Conservation (phyloP, 768 basidiomycete species). For the Trametes cinnabarina region DNA sequence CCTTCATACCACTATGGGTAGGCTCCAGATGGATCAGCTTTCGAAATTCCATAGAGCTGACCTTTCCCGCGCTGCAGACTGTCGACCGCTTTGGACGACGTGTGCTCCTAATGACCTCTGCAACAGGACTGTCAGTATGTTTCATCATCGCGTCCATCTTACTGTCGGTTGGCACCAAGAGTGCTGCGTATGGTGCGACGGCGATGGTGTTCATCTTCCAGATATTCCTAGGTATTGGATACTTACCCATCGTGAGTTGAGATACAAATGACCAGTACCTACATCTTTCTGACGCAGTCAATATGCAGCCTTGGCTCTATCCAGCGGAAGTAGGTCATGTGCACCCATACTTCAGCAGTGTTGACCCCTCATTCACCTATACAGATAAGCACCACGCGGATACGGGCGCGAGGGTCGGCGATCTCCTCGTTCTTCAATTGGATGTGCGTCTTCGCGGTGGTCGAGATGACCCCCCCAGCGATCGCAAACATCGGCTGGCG, state of each 20-base stretch:
- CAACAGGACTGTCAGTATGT: slow-evolving; percentile 38
- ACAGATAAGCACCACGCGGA: slow-evolving; percentile 40
- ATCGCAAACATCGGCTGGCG: slow-evolving; percentile 44
- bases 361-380: neutral
- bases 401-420: slow-evolving; percentile 35
- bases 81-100: slow-evolving; percentile 42
- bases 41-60: too few species aligned
- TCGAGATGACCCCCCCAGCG: slow-evolving; percentile 42
- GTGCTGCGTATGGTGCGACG: slow-evolving; percentile 37
- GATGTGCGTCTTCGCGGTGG: slow-evolving; percentile 37
- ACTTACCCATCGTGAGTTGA: slow-evolving; percentile 37
- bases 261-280: too few species aligned
- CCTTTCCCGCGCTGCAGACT: too few species aligned
- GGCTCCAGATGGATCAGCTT: neutral
- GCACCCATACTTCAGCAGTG: neutral
- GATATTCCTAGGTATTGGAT: slow-evolving; percentile 41
- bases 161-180: slow-evolving; percentile 35
- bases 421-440: slow-evolving; percentile 30
- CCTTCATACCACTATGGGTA: slow-evolving; percentile 41
- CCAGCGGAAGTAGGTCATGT: slow-evolving; percentile 27
- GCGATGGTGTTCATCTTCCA: slow-evolving; percentile 43
- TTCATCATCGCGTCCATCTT: slow-evolving; percentile 37
- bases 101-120: slow-evolving; percentile 37
- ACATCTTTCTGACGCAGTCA: neutral
- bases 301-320: slow-evolving; percentile 34